These are phyloP conservation scores for Hypoxylon sp. DNA, from an alignment of 2,329 filamentous ascomycete species.

Conservation along the genomic window DNA sequence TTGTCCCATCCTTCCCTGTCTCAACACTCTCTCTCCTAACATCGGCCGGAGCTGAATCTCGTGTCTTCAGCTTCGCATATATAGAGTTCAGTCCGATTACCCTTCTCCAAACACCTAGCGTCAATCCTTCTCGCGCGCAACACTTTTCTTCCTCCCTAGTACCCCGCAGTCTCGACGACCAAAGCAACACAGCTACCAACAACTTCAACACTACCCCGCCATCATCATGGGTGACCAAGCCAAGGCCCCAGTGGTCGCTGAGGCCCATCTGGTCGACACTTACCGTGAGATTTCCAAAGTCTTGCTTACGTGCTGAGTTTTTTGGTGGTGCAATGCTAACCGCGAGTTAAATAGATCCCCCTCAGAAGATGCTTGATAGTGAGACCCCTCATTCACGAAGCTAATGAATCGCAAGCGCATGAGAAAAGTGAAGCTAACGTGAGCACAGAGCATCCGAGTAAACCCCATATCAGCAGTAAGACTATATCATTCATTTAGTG, in stretches of 20 bases:
- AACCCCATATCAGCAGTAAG: slow-evolving; percentile 77
- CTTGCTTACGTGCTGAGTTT: slow-evolving; percentile 15
- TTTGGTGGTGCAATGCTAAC: slow-evolving; percentile 45
- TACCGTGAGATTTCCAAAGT: slow-evolving; percentile 67
- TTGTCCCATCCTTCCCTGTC: slow-evolving; percentile 34
- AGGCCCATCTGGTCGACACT: slow-evolving; percentile 83
- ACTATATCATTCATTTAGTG: slow-evolving; percentile 36
- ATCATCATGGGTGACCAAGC: slow-evolving; percentile 66
- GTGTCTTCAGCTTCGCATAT: slow-evolving; percentile 16
- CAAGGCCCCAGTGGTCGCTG: slow-evolving; percentile 75
- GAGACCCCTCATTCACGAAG: slow-evolving; percentile 56
- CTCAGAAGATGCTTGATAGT: slow-evolving; percentile 78
- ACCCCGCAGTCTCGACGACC: slow-evolving; percentile 45
- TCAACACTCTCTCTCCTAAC: slow-evolving; percentile 9
- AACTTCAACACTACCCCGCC: slow-evolving; percentile 42
- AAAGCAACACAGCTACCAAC: slow-evolving; percentile 22
- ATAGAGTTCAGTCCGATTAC: slow-evolving; percentile 23
- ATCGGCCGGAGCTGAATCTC: slow-evolving; percentile 27
- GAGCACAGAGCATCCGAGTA: slow-evolving; percentile 75
- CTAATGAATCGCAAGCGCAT: slow-evolving; percentile 1
- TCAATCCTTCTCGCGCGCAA: slow-evolving; percentile 32
- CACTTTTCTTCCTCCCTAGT: slow-evolving; percentile 19
- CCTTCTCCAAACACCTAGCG: slow-evolving; percentile 19
- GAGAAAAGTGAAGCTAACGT: slow-evolving; percentile 48
- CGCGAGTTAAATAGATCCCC: slow-evolving; percentile 65